Base-by-base conservation (phyloP, 345 rosid species). In the Bruguiera gymnorhiza region DNA sequence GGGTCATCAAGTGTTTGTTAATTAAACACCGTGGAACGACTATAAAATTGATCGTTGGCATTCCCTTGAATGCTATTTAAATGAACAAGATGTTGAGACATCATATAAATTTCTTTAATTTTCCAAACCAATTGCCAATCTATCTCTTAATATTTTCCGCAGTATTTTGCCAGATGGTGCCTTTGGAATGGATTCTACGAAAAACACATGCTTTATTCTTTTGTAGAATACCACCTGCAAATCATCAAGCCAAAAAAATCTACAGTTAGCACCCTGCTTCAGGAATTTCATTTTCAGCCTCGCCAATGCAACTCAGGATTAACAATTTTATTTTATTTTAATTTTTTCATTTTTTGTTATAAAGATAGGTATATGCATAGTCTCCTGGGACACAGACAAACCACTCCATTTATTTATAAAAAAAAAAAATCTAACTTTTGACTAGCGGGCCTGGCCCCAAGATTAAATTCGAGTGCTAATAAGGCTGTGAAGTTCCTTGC, bases 91-190 rank as follows among this genome's bases (percentile, higher is more conserved):
- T 0, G 18, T 43, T 0, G 6, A 18, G 29, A 23, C n/a, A 19
- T 6, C 13, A 6, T 27, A 20, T 23, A 6, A 6, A 10, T 61
- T n/a, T 24, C 16, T 24, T 73, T 43, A 69, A 1, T 56, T 68
- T 53, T 67, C 20, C 48, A 69, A 0, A 8, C 52, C 71, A 70
- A 48, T 26, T 23, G 69, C 58, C 65, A 76, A 23, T 52, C 56
- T 71, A 5, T 72, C 80, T 62, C 69, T 55, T 58, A 76, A 23
- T 16, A 27, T 57, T 58, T 76, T 67, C 72, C 76, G 56, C 31
- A 76, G 36, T 53, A 76, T 71, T 67, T 76, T 76, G 23, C 80
- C 80, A 7, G 80, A 76, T 15, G 80, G 80, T 62, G 80, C 80
- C 55, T 76, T 76, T 51, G 80, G 80, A 67, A 76, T 76, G 24